phyloP scores from a whole-genome alignment of 1,284 basidiomycete species.

The Ceratobasidium sp. region DNA sequence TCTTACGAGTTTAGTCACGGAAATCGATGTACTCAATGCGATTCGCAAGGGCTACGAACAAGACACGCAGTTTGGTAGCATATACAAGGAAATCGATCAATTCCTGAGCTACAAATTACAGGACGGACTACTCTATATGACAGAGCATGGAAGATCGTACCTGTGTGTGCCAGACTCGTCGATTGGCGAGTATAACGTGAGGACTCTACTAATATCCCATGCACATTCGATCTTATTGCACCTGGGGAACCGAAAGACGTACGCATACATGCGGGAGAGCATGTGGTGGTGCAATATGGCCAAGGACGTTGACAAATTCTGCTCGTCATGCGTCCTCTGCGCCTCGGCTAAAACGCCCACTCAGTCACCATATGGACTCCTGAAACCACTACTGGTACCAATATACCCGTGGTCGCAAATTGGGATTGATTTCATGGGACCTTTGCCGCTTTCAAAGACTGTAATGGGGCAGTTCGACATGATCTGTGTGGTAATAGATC shows the following conservation, averaged over 20 bases:
- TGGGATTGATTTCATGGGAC: too few species aligned
- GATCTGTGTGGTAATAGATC: too few species aligned
- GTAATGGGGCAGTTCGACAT: too few species aligned
- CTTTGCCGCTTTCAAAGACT: too few species aligned
- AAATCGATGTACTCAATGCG: conserved; percentile 5
- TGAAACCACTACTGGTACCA: too few species aligned
- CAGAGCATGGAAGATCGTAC: neutral
- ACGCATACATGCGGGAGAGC: conserved; percentile 46
- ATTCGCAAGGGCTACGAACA: neutral
- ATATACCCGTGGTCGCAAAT: too few species aligned
- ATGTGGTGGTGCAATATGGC: conserved; percentile 50
- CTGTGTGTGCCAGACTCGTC: neutral
- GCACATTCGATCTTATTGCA: conserved; percentile 48
- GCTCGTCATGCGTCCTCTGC: too few species aligned
- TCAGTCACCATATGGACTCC: too few species aligned
- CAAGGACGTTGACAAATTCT: neutral
- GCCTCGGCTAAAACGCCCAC: too few species aligned
- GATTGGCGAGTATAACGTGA: neutral
- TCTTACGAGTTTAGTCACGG: neutral
- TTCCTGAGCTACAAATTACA: neutral
- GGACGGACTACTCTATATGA: conserved; percentile 6
- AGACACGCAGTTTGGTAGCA: neutral
- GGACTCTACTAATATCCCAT: neutral
- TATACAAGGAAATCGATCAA: neutral
- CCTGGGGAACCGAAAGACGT: conserved; percentile 49